Evolutionary conservation across 176 grass and related monocot genomes (phyloP).

Genomic region (Hsuehochloa calcarea): DNA sequence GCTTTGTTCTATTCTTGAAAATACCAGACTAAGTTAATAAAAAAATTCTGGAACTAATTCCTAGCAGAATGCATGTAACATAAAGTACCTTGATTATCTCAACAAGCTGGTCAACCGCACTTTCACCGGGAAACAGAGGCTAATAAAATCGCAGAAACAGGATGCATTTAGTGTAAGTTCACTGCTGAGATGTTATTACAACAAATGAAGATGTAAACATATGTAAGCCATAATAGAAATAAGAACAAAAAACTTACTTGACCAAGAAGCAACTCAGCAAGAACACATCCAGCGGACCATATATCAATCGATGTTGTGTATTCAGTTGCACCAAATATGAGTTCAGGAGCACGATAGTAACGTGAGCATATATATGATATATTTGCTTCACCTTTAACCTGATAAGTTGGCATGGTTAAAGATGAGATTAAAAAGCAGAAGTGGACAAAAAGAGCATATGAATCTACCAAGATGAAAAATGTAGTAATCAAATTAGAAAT

Average conservation of each 20-base stretch:
- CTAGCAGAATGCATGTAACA: background rate
- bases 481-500: background rate
- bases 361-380: conserved; percentile 96
- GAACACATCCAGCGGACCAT: conserved; percentile 90
- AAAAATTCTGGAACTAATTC: background rate
- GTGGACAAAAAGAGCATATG: background rate
- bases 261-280: conserved; percentile 80
- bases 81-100: conserved; percentile 64
- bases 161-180: conserved; percentile 2
- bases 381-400: conserved; percentile 83
- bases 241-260: conserved; percentile 38
- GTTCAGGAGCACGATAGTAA: conserved; percentile 84
- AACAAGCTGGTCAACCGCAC: conserved; percentile 68
- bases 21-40: background rate
- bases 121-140: conserved; percentile 66
- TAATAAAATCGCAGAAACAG: conserved; percentile 25
- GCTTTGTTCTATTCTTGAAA: background rate
- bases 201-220: background rate
- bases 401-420: background rate
- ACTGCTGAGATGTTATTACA: background rate
- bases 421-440: background rate
- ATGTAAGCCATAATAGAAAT: background rate
- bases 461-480: background rate
- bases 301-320: conserved; percentile 89
- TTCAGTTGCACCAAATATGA: conserved; percentile 92